Conservation (phyloP, 164 flowering plant genomes). For the Brasenia schreberi region DNA sequence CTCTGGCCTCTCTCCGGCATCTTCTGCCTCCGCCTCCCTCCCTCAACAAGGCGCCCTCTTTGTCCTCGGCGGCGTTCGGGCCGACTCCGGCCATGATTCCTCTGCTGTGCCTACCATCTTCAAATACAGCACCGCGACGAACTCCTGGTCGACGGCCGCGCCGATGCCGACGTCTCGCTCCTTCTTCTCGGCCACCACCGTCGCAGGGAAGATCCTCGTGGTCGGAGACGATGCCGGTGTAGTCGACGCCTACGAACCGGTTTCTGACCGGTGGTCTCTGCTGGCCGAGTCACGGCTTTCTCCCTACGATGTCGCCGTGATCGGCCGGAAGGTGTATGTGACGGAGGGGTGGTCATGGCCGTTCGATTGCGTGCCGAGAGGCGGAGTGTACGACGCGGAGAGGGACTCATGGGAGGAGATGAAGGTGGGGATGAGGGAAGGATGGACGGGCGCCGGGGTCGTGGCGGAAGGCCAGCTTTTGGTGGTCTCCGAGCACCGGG, state of each 20-base stretch:
- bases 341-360: conserved; percentile 71
- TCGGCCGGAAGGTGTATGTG: conserved; percentile 26
- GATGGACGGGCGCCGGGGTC: conserved; percentile 43
- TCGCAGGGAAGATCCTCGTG: conserved; percentile 27
- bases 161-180: conserved; percentile 27
- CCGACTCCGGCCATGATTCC: conserved; percentile 12
- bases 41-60: conserved; percentile 25
- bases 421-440: conserved; percentile 41
- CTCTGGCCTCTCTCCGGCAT: conserved; percentile 14
- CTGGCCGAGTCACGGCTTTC: conserved; percentile 19
- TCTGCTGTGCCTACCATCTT: conserved; percentile 8
- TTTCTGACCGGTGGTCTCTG: conserved; percentile 19
- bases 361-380: conserved; percentile 30
- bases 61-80: conserved; percentile 34
- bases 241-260: conserved; percentile 29
- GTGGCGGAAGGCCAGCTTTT: conserved; percentile 25
- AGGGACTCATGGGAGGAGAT: conserved; percentile 37
- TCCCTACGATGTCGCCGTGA: conserved; percentile 30
- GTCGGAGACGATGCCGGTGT: conserved; percentile 26
- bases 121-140: conserved; percentile 21
- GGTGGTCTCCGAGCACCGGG: conserved; percentile 37
- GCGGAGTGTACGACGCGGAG: conserved; percentile 27
- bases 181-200: conserved; percentile 23
- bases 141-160: conserved; percentile 22
- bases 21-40: conserved; percentile 26